Evolutionary conservation across 139 green algal genomes (phyloP).

Genomic region (Ettlia oleoabundans): DNA sequence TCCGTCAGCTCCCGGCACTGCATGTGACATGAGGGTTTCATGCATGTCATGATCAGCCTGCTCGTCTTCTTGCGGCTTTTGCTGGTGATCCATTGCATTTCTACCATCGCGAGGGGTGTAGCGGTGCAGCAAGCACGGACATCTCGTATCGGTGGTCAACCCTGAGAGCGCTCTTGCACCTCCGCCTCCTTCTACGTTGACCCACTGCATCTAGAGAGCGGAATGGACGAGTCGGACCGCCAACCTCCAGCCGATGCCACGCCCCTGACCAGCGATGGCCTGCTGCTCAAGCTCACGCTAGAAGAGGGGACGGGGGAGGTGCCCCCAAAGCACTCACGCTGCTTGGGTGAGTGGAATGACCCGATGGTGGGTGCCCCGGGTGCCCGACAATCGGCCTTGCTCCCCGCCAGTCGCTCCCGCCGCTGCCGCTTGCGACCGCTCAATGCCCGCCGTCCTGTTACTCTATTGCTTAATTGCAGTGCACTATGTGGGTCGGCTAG

Average conservation of each 20-base stretch:
- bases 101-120: too few relatives aligned
- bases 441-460: background rate
- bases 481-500: constrained; percentile 67
- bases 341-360: constrained; percentile 57
- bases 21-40: too few relatives aligned
- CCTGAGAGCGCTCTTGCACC: background rate
- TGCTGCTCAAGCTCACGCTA: constrained; percentile 55
- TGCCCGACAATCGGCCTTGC: background rate
- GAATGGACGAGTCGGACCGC: background rate
- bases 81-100: too few relatives aligned
- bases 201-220: too few relatives aligned
- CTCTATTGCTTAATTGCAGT: constrained; percentile 55
- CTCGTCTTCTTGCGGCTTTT: too few relatives aligned
- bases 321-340: constrained; percentile 62
- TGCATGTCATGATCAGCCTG: too few relatives aligned
- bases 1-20: too few relatives aligned
- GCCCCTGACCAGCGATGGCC: constrained; percentile 54
- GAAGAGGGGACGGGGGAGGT: constrained; percentile 43
- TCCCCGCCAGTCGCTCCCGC: too few relatives aligned
- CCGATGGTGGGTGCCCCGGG: background rate
- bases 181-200: background rate
- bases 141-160: too few relatives aligned
- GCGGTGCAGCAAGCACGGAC: too few relatives aligned
- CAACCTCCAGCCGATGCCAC: constrained; percentile 4
- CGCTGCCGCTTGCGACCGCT: background rate